Evolutionary conservation across 2,329 filamentous ascomycete genomes (phyloP).

Genomic region (Fusarium staphyleae): DNA sequence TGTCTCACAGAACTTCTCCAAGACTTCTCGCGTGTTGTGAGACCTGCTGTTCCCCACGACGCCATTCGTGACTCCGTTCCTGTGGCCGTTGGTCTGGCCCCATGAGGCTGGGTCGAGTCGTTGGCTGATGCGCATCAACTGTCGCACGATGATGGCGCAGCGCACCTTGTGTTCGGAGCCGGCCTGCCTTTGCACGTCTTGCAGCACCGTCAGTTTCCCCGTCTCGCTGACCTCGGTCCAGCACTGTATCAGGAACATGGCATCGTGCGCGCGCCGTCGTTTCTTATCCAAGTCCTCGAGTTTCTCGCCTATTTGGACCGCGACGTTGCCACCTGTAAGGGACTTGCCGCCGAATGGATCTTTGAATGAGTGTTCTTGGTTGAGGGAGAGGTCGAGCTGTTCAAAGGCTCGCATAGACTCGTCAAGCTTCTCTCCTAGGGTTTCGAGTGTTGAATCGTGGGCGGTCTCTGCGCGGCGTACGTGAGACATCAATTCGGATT

Average conservation of each 20-base stretch:
- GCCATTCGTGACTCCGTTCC: constrained; percentile 60
- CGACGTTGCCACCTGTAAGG: constrained; percentile 80
- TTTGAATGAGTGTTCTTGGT: constrained; percentile 58
- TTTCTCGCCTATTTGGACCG: constrained; percentile 92
- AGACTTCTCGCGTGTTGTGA: constrained; percentile 81
- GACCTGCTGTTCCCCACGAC: constrained; percentile 48
- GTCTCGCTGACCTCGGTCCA: constrained; percentile 95
- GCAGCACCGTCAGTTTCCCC: constrained; percentile 83
- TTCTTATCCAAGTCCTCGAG: constrained; percentile 95
- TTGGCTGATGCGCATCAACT: constrained; percentile 93
- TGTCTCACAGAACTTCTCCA: constrained; percentile 96
- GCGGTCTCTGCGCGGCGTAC: constrained; percentile 91
- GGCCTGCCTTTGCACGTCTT: constrained; percentile 85
- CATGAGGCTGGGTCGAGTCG: constrained; percentile 82
- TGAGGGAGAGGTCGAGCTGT: constrained; percentile 82
- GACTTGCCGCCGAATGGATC: constrained; percentile 46
- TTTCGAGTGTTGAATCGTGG: constrained; percentile 89
- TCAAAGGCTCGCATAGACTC: constrained; percentile 93
- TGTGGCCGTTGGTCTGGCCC: constrained; percentile 66
- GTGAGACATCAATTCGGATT: constrained; percentile 88
- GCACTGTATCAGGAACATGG: constrained; percentile 93
- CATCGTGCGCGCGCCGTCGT: constrained; percentile 86
- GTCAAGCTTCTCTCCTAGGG: constrained; percentile 86
- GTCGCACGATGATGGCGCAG: constrained; percentile 91
- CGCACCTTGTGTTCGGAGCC: constrained; percentile 91